These are phyloP conservation scores for Paecilomyces sp. DNA, from an alignment of 2,329 filamentous ascomycete genomes.

Conservation along the genomic window DNA sequence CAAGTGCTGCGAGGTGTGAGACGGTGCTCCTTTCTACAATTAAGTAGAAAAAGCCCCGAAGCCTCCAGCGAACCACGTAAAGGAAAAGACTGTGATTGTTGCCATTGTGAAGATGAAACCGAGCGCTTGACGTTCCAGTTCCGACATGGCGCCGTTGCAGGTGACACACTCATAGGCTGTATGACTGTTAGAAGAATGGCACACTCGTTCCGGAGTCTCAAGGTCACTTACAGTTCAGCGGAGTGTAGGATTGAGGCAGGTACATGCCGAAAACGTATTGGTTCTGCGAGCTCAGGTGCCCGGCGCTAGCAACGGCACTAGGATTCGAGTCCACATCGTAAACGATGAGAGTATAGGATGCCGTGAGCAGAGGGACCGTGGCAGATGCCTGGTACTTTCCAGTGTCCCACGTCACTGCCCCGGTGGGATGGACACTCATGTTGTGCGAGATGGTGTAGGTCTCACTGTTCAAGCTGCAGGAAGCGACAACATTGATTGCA, in stretches of 20 bases:
- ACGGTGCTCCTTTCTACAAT: neutral
- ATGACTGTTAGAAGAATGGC: neutral
- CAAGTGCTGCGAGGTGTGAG: neutral
- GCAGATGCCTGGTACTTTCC: slow-evolving; percentile 43
- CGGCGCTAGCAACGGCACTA: slow-evolving; percentile 45
- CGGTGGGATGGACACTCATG: slow-evolving; percentile 47
- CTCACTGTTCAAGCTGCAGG: slow-evolving; percentile 51
- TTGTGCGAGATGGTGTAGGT: slow-evolving; percentile 58
- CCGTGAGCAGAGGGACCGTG: slow-evolving; percentile 47
- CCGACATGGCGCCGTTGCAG: slow-evolving; percentile 48
- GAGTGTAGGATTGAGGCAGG: slow-evolving; percentile 43
- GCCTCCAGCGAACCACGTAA: slow-evolving; percentile 45
- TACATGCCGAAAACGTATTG: slow-evolving; percentile 59
- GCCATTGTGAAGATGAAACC: slow-evolving; percentile 50
- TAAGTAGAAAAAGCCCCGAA: slow-evolving; percentile 29
- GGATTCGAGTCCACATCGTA: slow-evolving; percentile 51
- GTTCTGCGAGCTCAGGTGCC: slow-evolving; percentile 47
- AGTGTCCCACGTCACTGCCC: slow-evolving; percentile 55
- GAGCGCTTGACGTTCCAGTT: slow-evolving; percentile 48
- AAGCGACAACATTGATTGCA: slow-evolving; percentile 55
- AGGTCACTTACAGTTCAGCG: slow-evolving; percentile 39
- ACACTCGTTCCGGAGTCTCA: neutral
- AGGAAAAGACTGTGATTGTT: slow-evolving; percentile 50
- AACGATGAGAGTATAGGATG: slow-evolving; percentile 58
- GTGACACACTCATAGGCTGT: slow-evolving; percentile 50